Conservation (phyloP, 345 rosid genomes). For the Erodium maritimum region DNA sequence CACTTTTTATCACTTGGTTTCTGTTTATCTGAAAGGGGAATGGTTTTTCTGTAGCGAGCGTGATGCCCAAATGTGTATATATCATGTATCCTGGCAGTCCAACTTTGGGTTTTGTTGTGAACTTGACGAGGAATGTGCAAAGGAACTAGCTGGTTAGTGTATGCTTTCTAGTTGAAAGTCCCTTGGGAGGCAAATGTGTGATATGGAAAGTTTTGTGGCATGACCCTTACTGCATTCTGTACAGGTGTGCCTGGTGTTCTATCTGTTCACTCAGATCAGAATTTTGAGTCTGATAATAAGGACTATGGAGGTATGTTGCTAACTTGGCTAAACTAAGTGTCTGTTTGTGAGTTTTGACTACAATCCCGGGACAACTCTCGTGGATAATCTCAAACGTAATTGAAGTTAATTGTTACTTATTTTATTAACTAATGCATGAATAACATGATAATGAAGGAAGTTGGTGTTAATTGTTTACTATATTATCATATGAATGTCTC, state of each 20-base stretch:
- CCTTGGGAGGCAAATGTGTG: too few species aligned
- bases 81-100: conserved; percentile 77
- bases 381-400: too few species aligned
- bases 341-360: too few species aligned
- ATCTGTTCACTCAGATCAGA: conserved; percentile 63
- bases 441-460: too few species aligned
- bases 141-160: conserved; percentile 57
- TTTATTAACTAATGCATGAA: too few species aligned
- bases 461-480: too few species aligned
- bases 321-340: too few species aligned
- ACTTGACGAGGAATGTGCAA: conserved; percentile 60
- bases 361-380: too few species aligned
- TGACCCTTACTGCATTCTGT: conserved; percentile 4
- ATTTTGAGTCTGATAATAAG: conserved; percentile 50
- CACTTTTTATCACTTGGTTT: background rate
- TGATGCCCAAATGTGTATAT: conserved; percentile 90
- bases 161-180: conserved; percentile 1
- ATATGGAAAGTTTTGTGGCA: too few species aligned
- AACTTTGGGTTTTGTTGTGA: conserved; percentile 75
- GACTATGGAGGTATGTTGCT: conserved; percentile 47
- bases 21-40: background rate
- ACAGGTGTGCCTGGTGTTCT: conserved; percentile 86
- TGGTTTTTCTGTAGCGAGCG: conserved; percentile 39
- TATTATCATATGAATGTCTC: too few species aligned
- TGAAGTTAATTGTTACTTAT: too few species aligned